These are phyloP conservation scores for Elaeis oleifera DNA, from an alignment of 202 grass and related monocot genomes.

Conservation along the genomic window DNA sequence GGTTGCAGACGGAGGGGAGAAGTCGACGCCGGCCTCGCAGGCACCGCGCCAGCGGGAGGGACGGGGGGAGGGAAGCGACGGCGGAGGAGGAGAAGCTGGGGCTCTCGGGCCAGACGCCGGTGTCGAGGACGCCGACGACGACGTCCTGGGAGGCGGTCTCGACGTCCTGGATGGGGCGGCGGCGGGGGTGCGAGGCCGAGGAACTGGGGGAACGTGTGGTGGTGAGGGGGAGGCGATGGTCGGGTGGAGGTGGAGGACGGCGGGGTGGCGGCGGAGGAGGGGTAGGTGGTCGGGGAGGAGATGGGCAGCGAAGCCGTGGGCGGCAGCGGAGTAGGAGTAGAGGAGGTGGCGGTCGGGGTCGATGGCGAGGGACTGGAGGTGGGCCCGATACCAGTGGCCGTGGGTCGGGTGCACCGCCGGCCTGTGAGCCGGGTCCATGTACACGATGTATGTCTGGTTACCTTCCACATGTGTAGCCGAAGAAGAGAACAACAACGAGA, in stretches of 20 bases:
- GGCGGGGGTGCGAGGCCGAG: conserved; percentile 42
- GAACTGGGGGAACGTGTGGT: conserved; percentile 78
- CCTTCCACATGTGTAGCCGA: not conserved
- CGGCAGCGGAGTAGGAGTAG: conserved; percentile 65
- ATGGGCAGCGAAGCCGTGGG: conserved; percentile 64
- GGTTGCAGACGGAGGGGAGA: conserved; percentile 52
- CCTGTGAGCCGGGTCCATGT: conserved; percentile 52
- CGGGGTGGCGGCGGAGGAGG: conserved; percentile 48
- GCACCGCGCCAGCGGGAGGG: conserved; percentile 53
- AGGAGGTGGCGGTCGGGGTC: conserved; percentile 52
- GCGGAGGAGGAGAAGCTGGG: conserved; percentile 40
- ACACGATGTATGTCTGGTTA: conserved; percentile 75
- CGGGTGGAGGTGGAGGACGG: conserved; percentile 54
- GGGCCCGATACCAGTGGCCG: conserved; percentile 57
- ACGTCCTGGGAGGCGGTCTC: conserved; percentile 67
- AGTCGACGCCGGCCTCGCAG: conserved; percentile 86
- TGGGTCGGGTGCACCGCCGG: conserved; percentile 43
- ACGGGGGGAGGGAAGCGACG: conserved; percentile 37
- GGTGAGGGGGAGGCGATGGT: conserved; percentile 52
- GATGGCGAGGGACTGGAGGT: conserved; percentile 68
- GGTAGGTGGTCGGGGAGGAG: conserved; percentile 47
- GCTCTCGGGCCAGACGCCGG: conserved; percentile 83
- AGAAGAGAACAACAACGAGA: no score
- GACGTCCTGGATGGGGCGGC: conserved; percentile 21
- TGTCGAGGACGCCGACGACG: conserved; percentile 72